Percentiles rank a stretch among this genome's conserved stretches.
Evolutionary conservation across 2,329 filamentous ascomycete species (phyloP).

Genomic region (Diaporthe helianthi): DNA sequence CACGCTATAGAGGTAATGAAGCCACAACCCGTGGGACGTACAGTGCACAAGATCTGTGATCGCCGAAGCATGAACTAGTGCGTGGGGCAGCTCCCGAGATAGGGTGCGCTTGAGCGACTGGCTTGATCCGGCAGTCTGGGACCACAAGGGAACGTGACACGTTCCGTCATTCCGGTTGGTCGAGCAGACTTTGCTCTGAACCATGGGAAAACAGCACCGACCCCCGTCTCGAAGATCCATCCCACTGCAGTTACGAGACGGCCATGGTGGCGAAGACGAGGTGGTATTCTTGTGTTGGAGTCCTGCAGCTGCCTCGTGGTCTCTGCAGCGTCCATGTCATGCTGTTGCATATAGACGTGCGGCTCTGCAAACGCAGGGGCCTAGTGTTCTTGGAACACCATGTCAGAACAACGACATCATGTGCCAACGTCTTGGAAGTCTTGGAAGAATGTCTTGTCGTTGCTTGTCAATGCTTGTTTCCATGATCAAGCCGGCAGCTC

Average conservation of each 20-base stretch:
- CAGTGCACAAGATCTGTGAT: constrained; percentile 1
- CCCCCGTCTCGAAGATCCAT: background rate
- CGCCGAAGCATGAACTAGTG: constrained; percentile 12
- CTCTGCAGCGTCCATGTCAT: constrained; percentile 2
- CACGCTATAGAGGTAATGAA: constrained; percentile 6
- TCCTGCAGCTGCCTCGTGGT: constrained; percentile 16
- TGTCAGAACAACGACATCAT: background rate
- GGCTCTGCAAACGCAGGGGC: constrained; percentile 6
- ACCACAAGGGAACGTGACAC: constrained; percentile 26
- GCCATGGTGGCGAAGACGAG: background rate
- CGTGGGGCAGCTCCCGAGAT: constrained; percentile 10
- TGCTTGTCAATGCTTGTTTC: constrained; percentile 13
- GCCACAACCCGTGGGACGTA: background rate
- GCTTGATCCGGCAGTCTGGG: constrained; percentile 29
- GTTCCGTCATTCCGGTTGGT: constrained; percentile 14
- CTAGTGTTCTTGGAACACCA: background rate
- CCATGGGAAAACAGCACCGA: background rate
- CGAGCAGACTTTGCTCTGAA: constrained; percentile 24
- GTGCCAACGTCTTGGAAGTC: background rate
- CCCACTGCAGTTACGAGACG: background rate
- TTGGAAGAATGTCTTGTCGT: constrained; percentile 6
- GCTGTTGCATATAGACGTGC: constrained; percentile 9
- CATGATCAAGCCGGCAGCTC: background rate
- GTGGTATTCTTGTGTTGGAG: background rate
- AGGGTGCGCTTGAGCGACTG: background rate